Base-by-base conservation (phyloP, 805 yeast genomes). In the Ogataea sp. region DNA sequence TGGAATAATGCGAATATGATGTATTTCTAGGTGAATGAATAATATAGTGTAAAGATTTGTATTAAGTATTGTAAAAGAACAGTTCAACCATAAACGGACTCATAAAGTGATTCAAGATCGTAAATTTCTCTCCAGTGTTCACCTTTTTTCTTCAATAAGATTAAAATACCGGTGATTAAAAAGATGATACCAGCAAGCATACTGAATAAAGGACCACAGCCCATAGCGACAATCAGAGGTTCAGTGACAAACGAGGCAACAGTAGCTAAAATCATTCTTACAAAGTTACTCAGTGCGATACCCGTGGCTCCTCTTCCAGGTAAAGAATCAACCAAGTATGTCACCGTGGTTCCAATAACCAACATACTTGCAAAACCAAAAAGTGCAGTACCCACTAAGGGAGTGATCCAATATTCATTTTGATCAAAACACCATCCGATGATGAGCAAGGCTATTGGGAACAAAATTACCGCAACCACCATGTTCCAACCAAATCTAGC, bases 231-330 rank as follows among this genome's bases (percentile, higher is more conserved):
- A 15, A 80, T 62, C 51, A 83, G 64, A 0, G 95, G 94, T 32
- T 80, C 87, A 1, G 83, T 75, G 8, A 80, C 67, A 55, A 86
- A 87, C 2, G 88, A 77, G 10, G 86, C 89, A 2, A 70, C 67
- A 0, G 94, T 85, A 1, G 95, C 95, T 43, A 83, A 62, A 2
- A 76, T 62, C 68, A 78, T 83, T 49, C 96, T 68, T 16, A 81
- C 66, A 40, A 86, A 69, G 53, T 86, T 87, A 51, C 83, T 86
- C 37, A 87, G 57, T 0, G 95, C 95, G 36, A 86, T 84, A 1
- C 94, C 95, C 0, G 95, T 83, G 13, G 95, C 89, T 32, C 95
- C 94, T 50, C 80, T 71, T 0, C 95, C 94, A 0, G 96, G 95
- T 34, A 87, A 66, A 1, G 87, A 76, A 52, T 86, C 96, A 1